Evolutionary conservation across 2,329 filamentous ascomycete genomes (phyloP), one percentile per base, ranked within the genome.

Genomic region (Colletotrichum paranaense): DNA sequence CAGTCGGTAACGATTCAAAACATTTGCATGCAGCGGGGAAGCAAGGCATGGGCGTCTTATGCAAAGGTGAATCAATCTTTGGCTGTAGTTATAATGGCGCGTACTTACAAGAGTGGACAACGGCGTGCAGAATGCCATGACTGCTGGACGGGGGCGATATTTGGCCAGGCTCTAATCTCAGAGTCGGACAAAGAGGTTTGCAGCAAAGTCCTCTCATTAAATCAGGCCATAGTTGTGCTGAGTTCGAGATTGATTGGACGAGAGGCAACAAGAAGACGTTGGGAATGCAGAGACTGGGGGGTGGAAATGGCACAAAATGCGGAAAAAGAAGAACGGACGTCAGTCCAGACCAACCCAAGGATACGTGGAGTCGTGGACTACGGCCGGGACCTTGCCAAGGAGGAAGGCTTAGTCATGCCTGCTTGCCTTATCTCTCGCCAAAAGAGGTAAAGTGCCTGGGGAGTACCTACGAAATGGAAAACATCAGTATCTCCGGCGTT

Each of bases 181-280:
- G 5, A 63, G 26, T 32, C 19, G 42, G 19, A 49, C 26, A 28
- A 59, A 19, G 28, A 59, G 30, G 24, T 22, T 28, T 26, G 59
- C 42, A 11, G 26, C 6, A 42, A 28, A 42, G n/a, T 14, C 59
- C 52, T 38, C 46, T 55, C 19, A 42, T 22, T 42, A 9, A 32
- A 59, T 69, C 59, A 46, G 42, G 63, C 49, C 42, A 58, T 55
- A 12, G 42, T 49, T 22, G 56, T 69, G 53, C 53, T 67, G 55
- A 60, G 46, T 19, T 49, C 24, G 19, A 42, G 38, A 46, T 16
- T 42, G 42, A 16, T 67, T 67, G 55, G 22, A 6, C 42, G 5
- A 24, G 30, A n/a, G 19, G 3, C 7, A n/a, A 49, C 35, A 52
- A 46, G 16, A 24, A n/a, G 30, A 22, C 26, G 42, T 52, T 53